Base-by-base conservation (phyloP, 2,329 filamentous ascomycete genomes). In the Penicillium sp. region DNA sequence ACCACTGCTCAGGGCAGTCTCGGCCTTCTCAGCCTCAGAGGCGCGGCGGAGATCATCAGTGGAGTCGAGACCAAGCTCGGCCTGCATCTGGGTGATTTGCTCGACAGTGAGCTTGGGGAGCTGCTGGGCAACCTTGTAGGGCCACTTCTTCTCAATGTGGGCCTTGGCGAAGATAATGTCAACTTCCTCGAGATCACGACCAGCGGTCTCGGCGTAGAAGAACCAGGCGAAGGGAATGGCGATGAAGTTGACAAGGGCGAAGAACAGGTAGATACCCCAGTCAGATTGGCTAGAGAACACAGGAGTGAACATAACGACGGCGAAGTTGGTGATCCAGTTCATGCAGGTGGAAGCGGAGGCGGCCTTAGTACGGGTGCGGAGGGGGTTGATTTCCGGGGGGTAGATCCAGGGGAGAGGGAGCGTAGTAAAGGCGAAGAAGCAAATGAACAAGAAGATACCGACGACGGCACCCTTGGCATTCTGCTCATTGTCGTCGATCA, bases 371-470 rank as follows among this genome's bases (percentile, higher is more conserved):
- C 80, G 75, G 24, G 78, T 82, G 65, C 78, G 79, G 64, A 81
- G 74, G 3, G 80, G 79, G 61, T 79, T 79, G 66, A 80, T 73
- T 53, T 80, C 81, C 45, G 79, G 75, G 0, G 77, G 71, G 58
- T 72, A 70, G 43, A 70, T 56, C 84, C 83, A 88, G 1, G 84
- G 84, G 24, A 86, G 77, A 13, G 84, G 83, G 3, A 87, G 67
- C 79, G 82, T 84, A 0, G 82, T 86, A 0, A 84, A 83, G 16
- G 84, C 85, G 58, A 88, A 88, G 55, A 83, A 85, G 14, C 81
- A 80, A 58, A 88, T 88, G 70, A 87, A 88, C 2, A 83, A 80
- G 71, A 88, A 88, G 31, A 88, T 72, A 53, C 85, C 85, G 1
- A 86, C 83, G 6, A 77, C 59, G 13, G 70, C 70, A 57, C 70